Conservation (phyloP, 2,329 filamentous ascomycete species). For the Penicillium sp. region DNA sequence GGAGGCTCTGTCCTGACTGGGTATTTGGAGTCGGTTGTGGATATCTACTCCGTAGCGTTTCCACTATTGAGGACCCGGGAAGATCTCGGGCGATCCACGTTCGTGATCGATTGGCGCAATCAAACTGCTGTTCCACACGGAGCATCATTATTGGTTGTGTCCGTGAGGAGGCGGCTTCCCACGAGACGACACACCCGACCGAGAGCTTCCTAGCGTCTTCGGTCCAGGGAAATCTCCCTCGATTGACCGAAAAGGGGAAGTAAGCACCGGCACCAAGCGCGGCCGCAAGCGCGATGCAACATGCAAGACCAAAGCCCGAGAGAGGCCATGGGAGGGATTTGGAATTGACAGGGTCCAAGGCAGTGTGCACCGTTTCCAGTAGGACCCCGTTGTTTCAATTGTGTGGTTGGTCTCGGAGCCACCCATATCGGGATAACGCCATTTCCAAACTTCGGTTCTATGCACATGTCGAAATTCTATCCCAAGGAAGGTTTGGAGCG, state of each 20-base stretch:
- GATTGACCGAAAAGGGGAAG: constrained; percentile 5
- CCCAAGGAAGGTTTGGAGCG: constrained; percentile 11
- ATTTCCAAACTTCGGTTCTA: background rate
- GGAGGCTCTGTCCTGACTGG: constrained; percentile 8
- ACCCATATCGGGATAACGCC: too few species aligned
- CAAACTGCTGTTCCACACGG: constrained; percentile 19
- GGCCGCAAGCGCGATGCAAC: background rate
- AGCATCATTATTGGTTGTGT: constrained; percentile 17
- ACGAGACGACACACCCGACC: constrained; percentile 20
- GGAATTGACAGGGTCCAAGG: background rate
- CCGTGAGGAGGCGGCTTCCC: constrained; percentile 5
- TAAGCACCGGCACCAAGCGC: background rate
- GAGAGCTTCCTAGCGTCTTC: constrained; percentile 12
- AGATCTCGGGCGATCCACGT: constrained; percentile 23
- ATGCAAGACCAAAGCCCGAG: background rate
- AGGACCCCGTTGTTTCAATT: too few species aligned
- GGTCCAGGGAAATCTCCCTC: background rate
- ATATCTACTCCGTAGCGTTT: constrained; percentile 11
- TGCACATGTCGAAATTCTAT: background rate
- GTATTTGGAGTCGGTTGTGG: background rate
- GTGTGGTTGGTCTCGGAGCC: too few species aligned
- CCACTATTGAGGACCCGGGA: constrained; percentile 28
- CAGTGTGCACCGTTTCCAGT: background rate
- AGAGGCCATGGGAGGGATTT: background rate
- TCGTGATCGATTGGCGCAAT: constrained; percentile 23